Evolutionary conservation across 306 rosid genomes (phyloP), one percentile per base, ranked within the genome.

Genomic region (Sindora glabra): DNA sequence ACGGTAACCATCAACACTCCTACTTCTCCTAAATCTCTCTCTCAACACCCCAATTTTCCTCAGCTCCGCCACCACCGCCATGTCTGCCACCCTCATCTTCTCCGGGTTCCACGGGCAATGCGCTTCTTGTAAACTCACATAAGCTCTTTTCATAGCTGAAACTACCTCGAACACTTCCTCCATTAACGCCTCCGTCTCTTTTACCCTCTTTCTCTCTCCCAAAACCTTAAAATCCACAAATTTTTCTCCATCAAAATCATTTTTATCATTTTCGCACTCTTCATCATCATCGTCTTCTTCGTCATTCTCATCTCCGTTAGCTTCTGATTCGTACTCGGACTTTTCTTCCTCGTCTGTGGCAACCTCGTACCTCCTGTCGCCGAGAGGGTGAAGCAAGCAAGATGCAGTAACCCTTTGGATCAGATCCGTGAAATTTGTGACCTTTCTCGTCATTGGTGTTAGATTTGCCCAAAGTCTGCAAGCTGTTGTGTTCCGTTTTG

Each of bases 61-160:
- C 73, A 92, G 59, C 86, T 86, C 95, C 29, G 89, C 78, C 68
- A 92, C 86, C 69, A 92, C 85, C 0, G 94, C 86, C 49, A 73
- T 80, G 65, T 92, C 99, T 16, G 99, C 95, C 23, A 32, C 72
- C 54, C 96, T 80, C 78, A 92, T 84, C 69, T 72, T 86, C 72
- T 80, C 95, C 1, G 86, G 82, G 75, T 92, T 96, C 96, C 96
- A 92, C 8, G 99, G 96, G 7, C 72, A 81, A 83, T 92, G 99
- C 14, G 99, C 90, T 71, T 74, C 88, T 51, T 92, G 99, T 10
- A 89, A 52, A 36, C 65, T 69, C 65, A 72, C 83, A 46, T 92
- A 92, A 5, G 99, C 84, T 52, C 80, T 83, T 77, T 92, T 92
- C 96, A 92, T 78, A 0, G 79, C 68, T 33, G 90, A 79, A 34